Evolutionary conservation across 768 basidiomycete species (phyloP).

Genomic region (Agrocybe praecox): DNA sequence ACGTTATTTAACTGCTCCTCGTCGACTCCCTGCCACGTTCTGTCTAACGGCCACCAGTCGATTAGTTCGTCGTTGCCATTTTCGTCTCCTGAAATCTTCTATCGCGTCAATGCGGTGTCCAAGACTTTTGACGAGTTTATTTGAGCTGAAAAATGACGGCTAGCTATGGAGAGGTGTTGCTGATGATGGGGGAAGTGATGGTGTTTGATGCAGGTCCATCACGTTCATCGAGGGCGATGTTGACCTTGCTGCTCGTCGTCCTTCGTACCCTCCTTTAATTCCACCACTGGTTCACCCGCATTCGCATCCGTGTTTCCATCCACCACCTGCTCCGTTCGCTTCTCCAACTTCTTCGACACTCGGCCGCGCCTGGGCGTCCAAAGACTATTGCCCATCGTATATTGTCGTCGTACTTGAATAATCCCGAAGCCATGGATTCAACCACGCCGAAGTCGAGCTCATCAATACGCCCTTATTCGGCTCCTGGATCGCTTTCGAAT

Average conservation of each 20-base stretch:
- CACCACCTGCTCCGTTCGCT: neutral
- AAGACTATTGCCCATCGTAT: neutral
- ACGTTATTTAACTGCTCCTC: no score
- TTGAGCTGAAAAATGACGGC: constrained; percentile 49
- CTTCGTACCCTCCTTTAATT: neutral
- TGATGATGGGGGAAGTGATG: constrained; percentile 50
- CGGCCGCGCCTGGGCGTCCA: constrained; percentile 9
- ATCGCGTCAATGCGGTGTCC: constrained; percentile 29
- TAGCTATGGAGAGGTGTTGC: constrained; percentile 58
- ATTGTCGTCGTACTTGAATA: constrained; percentile 23
- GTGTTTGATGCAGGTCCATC: constrained; percentile 39
- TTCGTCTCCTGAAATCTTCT: constrained; percentile 28
- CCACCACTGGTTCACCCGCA: no score
- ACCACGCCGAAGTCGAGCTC: constrained; percentile 40
- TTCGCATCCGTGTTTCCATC: neutral
- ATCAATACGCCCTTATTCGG: neutral
- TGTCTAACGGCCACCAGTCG: neutral
- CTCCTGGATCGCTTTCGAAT: neutral
- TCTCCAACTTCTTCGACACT: no score
- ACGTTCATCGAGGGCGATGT: neutral
- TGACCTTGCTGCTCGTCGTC: neutral
- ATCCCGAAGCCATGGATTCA: constrained; percentile 69
- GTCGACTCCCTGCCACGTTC: constrained; percentile 32
- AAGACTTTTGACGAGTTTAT: constrained; percentile 54
- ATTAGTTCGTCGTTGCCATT: no score